These are phyloP conservation scores for Huntiella bhutanensis DNA, from an alignment of 2,329 filamentous ascomycete genomes.

Conservation along the genomic window DNA sequence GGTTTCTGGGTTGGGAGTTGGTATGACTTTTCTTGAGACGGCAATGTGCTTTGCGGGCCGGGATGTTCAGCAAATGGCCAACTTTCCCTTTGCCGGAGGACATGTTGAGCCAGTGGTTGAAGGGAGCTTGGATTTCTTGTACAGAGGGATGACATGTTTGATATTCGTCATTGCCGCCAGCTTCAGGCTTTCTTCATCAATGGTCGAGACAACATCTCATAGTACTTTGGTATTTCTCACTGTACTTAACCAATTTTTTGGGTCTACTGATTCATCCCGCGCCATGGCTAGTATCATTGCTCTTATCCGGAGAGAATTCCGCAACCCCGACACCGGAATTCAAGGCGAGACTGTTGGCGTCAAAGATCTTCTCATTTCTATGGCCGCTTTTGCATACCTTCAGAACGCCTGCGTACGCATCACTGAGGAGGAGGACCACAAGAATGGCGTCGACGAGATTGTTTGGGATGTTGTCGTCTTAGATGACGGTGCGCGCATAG, in stretches of 20 bases:
- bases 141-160: constrained; percentile 36
- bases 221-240: constrained; percentile 38
- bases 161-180: constrained; percentile 43
- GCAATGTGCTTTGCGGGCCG: constrained; percentile 33
- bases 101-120: constrained; percentile 37
- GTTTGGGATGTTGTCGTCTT: constrained; percentile 50
- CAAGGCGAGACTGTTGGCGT: constrained; percentile 41
- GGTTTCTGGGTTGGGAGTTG: constrained; percentile 36
- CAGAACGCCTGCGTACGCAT: constrained; percentile 36
- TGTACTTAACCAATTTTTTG: constrained; percentile 44
- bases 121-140: constrained; percentile 34
- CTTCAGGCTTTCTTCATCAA: constrained; percentile 37
- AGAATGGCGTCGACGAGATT: constrained; percentile 32
- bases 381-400: constrained; percentile 42
- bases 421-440: constrained; percentile 29
- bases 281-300: constrained; percentile 49
- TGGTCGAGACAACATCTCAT: constrained; percentile 34
- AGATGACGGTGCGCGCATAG: constrained; percentile 37
- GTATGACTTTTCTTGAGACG: constrained; percentile 34
- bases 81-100: constrained; percentile 19
- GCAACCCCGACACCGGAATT: constrained; percentile 39
- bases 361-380: constrained; percentile 39
- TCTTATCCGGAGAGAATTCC: constrained; percentile 43
- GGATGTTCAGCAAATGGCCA: constrained; percentile 20
- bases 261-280: constrained; percentile 49